Percentiles rank a stretch among this genome's conserved stretches.
Conservation (phyloP, 2,329 filamentous ascomycete genomes). For the Fusarium fujikuroi region DNA sequence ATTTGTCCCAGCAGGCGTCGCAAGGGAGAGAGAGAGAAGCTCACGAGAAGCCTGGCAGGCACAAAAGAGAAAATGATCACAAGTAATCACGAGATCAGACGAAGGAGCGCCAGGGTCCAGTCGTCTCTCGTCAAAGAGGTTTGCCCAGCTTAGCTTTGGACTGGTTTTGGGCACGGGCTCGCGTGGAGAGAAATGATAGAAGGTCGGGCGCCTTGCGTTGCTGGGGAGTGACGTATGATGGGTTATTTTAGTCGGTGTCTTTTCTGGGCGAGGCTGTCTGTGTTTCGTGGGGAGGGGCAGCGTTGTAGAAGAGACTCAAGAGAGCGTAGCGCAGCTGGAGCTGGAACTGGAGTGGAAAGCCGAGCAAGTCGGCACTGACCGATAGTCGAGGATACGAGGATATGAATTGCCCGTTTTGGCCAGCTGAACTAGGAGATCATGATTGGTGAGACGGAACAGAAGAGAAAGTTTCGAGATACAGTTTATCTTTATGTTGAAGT, state of each 20-base stretch:
- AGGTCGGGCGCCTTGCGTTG: conserved; percentile 31
- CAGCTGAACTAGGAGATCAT: conserved; percentile 23
- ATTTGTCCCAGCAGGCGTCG: conserved; percentile 17
- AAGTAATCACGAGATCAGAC: conserved; percentile 40
- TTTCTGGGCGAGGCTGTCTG: conserved; percentile 33
- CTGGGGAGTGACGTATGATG: conserved; percentile 42
- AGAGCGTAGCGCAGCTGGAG: conserved; percentile 1
- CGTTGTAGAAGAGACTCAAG: background rate
- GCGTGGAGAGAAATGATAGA: conserved; percentile 25
- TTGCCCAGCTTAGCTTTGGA: conserved; percentile 19
- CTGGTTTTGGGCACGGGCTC: conserved; percentile 25
- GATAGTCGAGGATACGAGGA: conserved; percentile 9
- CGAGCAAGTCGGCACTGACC: background rate
- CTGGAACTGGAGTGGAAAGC: background rate
- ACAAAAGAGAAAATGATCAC: conserved; percentile 21
- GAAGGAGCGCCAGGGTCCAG: conserved; percentile 26
- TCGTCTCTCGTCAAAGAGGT: conserved; percentile 25
- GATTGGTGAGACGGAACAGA: conserved; percentile 14
- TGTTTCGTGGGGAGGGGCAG: conserved; percentile 37
- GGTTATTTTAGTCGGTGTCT: conserved; percentile 31
- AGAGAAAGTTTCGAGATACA: conserved; percentile 6
- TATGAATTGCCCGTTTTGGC: conserved; percentile 17
- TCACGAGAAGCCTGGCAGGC: conserved; percentile 1
- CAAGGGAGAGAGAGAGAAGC: background rate
- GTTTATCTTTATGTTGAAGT: conserved; percentile 8